Percentiles rank a stretch among this genome's conserved stretches.
phyloP scores from a whole-genome alignment of 768 basidiomycete genomes.

The Leucocoprinus leucothites region DNA sequence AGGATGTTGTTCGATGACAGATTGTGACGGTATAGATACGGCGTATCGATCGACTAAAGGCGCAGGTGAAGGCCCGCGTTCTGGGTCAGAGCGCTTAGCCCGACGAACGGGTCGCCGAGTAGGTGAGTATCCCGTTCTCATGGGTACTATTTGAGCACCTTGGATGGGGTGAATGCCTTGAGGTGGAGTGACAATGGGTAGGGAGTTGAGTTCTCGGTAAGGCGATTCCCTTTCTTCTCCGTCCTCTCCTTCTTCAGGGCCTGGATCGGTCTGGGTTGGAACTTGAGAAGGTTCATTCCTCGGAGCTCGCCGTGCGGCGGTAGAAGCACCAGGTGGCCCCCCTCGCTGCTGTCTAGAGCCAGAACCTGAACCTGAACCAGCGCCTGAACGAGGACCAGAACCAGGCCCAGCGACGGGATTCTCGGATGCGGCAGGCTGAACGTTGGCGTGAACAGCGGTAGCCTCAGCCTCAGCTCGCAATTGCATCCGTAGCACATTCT shows the following conservation, averaged over 20 bases:
- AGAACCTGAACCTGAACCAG: not conserved
- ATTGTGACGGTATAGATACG: slow-evolving; percentile 29
- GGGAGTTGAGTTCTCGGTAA: slow-evolving; percentile 3
- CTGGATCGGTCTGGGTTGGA: not conserved
- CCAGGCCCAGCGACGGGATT: not conserved
- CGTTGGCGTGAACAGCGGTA: not conserved
- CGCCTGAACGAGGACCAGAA: not conserved
- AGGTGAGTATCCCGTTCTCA: slow-evolving; percentile 7
- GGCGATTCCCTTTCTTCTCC: not conserved
- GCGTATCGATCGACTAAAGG: slow-evolving; percentile 26
- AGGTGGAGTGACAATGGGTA: slow-evolving; percentile 8
- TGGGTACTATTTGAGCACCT: not conserved
- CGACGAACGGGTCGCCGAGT: not conserved
- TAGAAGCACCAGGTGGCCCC: not conserved
- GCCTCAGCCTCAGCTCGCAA: slow-evolving; percentile 6
- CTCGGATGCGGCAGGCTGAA: too few species aligned
- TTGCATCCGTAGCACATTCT: slow-evolving; percentile 22
- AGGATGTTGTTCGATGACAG: slow-evolving; percentile 23
- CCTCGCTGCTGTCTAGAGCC: not conserved
- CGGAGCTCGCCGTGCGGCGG: too few species aligned
- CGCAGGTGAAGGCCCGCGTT: slow-evolving; percentile 13
- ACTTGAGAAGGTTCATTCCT: not conserved
- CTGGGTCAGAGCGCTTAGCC: not conserved
- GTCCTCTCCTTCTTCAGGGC: too few species aligned
- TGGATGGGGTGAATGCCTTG: not conserved